Conservation (phyloP, 1,284 basidiomycete species). For the Trametes sp. region DNA sequence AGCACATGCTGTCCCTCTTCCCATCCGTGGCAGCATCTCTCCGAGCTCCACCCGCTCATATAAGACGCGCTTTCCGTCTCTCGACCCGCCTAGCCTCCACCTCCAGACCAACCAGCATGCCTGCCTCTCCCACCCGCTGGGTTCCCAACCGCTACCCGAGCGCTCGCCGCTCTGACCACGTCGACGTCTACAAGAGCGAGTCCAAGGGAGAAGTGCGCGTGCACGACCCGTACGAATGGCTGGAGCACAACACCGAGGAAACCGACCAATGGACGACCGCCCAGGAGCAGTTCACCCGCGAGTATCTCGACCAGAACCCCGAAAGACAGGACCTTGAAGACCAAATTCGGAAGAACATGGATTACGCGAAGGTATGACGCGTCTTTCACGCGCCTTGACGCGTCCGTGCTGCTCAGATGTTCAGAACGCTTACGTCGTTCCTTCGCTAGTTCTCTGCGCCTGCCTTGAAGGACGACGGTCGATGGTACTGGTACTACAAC, state of each 20-base stretch:
- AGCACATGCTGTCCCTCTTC: conserved; percentile 35
- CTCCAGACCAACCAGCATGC: conserved; percentile 31
- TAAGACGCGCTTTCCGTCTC: conserved; percentile 30
- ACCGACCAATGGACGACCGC: conserved; percentile 69
- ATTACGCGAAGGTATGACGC: conserved; percentile 70
- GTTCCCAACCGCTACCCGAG: conserved; percentile 62
- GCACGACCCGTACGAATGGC: conserved; percentile 78
- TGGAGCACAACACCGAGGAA: conserved; percentile 68
- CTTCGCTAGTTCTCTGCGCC: conserved; percentile 65
- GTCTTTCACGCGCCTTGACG: conserved; percentile 14
- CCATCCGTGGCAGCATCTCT: conserved; percentile 32
- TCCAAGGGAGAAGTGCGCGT: conserved; percentile 66
- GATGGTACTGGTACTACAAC: conserved; percentile 84
- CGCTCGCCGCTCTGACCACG: conserved; percentile 67
- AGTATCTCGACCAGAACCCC: conserved; percentile 67
- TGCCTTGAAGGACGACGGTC: conserved; percentile 63
- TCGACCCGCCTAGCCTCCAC: conserved; percentile 27
- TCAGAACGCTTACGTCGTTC: not conserved
- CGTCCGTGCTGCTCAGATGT: conserved; percentile 2
- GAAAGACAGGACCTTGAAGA: conserved; percentile 65
- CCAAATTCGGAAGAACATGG: conserved; percentile 66
- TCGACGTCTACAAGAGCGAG: conserved; percentile 75
- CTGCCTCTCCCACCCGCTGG: conserved; percentile 46
- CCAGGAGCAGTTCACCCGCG: conserved; percentile 68
- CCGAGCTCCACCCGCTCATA: conserved; percentile 32